phyloP scores from a whole-genome alignment of 2,329 filamentous ascomycete genomes.

The Aspergillus sp. region DNA sequence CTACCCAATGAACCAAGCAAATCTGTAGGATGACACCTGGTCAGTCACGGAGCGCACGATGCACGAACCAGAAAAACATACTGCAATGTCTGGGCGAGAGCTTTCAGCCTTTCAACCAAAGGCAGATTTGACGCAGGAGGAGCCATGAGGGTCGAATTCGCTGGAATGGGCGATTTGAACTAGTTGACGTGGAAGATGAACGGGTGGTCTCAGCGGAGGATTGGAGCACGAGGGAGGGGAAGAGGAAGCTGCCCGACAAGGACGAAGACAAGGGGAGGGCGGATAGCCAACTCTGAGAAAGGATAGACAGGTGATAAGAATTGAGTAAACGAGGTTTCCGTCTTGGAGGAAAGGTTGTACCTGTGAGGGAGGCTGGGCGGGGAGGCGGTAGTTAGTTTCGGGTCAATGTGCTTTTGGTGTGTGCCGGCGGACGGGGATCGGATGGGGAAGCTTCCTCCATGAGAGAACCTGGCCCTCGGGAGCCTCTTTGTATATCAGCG shows the following conservation, averaged over 20 bases:
- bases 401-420: constrained; percentile 8
- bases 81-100: constrained; percentile 85
- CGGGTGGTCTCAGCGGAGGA: background rate
- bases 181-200: constrained; percentile 7
- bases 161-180: background rate
- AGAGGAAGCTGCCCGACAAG: constrained; percentile 1
- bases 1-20: constrained; percentile 81
- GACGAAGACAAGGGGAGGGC: background rate
- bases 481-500: constrained; percentile 3
- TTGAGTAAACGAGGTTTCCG: constrained; percentile 14
- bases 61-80: constrained; percentile 56
- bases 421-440: background rate
- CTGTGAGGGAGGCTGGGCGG: constrained; percentile 21
- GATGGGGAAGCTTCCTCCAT: background rate
- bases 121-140: constrained; percentile 69
- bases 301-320: constrained; percentile 12
- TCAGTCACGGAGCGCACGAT: constrained; percentile 21
- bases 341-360: background rate
- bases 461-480: background rate
- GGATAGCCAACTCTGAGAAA: background rate
- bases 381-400: constrained; percentile 10
- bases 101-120: constrained; percentile 70
- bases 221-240: background rate
- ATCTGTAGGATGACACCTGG: constrained; percentile 34
- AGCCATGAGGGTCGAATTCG: constrained; percentile 55